Percentiles rank a stretch among this genome's conserved stretches.
phyloP scores from a whole-genome alignment of 345 rosid species.

The Eutrema japonicum region DNA sequence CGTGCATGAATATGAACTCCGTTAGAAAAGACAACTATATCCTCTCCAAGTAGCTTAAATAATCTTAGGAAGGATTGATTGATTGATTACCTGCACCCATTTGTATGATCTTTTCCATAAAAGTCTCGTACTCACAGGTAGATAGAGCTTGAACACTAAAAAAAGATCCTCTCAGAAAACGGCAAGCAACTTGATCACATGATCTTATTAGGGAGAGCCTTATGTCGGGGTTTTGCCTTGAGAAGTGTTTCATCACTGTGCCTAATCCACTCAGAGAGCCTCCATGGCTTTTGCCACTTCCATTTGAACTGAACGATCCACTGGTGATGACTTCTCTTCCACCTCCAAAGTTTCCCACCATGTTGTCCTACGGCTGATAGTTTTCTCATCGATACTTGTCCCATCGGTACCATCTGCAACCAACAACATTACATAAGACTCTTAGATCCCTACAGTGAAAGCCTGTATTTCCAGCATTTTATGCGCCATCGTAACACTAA shows the following conservation, averaged over 20 bases:
- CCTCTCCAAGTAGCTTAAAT: background rate
- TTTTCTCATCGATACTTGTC: conserved; percentile 74
- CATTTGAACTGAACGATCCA: conserved; percentile 98
- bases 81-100: conserved; percentile 49
- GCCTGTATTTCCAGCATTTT: background rate
- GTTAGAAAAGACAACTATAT: conserved; percentile 11
- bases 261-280: conserved; percentile 89
- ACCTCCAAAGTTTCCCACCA: conserved; percentile 94
- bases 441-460: conserved; percentile 7
- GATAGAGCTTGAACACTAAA: conserved; percentile 30
- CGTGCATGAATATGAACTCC: conserved; percentile 21
- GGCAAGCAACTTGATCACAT: conserved; percentile 32
- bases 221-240: conserved; percentile 70
- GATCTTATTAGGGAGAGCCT: conserved; percentile 48
- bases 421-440: background rate
- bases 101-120: conserved; percentile 42
- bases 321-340: conserved; percentile 99
- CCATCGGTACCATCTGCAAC: conserved; percentile 89
- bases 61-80: conserved; percentile 2
- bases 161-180: conserved; percentile 13
- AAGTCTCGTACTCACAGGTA: conserved; percentile 25
- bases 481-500: background rate
- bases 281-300: conserved; percentile 99
- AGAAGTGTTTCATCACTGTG: conserved; percentile 83
- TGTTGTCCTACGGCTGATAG: conserved; percentile 65